Conservation (phyloP, 129 eudicot species). For the Chrysanthemum seticuspe region DNA sequence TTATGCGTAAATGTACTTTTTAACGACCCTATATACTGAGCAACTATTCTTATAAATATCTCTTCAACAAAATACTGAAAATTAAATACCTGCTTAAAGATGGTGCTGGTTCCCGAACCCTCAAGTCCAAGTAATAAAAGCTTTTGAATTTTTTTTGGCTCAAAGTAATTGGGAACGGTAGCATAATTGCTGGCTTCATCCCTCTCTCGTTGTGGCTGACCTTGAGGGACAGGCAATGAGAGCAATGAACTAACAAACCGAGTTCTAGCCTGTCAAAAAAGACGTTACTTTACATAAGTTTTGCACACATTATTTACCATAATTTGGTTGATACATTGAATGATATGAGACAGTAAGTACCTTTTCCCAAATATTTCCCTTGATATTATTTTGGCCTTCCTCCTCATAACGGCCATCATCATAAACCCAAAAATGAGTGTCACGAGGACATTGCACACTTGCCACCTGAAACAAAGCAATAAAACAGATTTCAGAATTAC, state of each 20-base stretch:
- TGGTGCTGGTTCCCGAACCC: conserved; percentile 97
- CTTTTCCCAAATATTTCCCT: conserved; percentile 99
- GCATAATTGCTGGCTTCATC: conserved; percentile 82
- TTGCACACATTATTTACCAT: conserved; percentile 4
- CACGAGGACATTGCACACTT: conserved; percentile 96
- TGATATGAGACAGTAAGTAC: conserved; percentile 30
- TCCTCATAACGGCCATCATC: conserved; percentile 99
- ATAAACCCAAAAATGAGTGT: conserved; percentile 98
- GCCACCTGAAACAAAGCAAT: conserved; percentile 64
- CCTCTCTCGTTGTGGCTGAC: conserved; percentile 69
- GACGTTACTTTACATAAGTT: conserved; percentile 15
- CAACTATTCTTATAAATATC: neutral
- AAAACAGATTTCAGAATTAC: neutral
- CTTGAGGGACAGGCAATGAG: conserved; percentile 87
- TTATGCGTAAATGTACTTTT: too few relatives aligned
- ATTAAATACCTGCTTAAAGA: conserved; percentile 88
- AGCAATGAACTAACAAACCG: conserved; percentile 70
- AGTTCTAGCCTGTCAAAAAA: conserved; percentile 67
- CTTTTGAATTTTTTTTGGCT: conserved; percentile 76
- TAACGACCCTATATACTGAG: neutral
- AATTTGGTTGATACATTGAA: neutral
- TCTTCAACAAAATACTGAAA: neutral
- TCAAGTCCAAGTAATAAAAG: conserved; percentile 87
- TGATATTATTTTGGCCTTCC: conserved; percentile 96
- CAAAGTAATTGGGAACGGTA: conserved; percentile 73